Evolutionary conservation across 768 basidiomycete genomes (phyloP), one percentile per base, ranked within the genome.

Genomic region (Lentinula edodes): DNA sequence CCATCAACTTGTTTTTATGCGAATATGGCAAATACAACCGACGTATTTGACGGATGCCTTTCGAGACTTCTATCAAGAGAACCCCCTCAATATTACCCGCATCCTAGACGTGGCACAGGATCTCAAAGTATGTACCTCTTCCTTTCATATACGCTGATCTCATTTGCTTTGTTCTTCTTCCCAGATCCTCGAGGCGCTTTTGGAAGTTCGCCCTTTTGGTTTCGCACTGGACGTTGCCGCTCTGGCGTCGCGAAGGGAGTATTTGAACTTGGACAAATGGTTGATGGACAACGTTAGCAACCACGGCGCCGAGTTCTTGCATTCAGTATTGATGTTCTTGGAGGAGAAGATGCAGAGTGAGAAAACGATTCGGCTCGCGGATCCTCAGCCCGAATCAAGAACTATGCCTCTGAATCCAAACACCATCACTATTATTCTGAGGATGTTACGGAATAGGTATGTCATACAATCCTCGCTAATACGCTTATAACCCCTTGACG

Each of bases 261-360:
- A 95, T 69, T 79, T 98, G 67, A 95, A 99, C 68, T 80, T 99
- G 50, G 95, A 97, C 75, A 95, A 96, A 74, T 99, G 96, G 95
- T 80, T 98, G 15, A 87, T 90, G 13, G 91, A 93, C 71, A 90
- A 94, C 67, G 90, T 95, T 18, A 78, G 85, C 20, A 77, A 81
- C 52, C 91, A 95, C 64, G 93, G 93, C 7, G 82, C 82, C 34
- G 91, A 93, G 64, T 97, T 98, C 70, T 81, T 97, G 38, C 87
- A 89, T 61, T 86, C 92, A 7, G 86, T 95, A 64, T 86, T 98
- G 61, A 83, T 87, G 18, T 98, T 98, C 75, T 76, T 98, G 62
- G 90, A 94, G 66, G 80, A 90, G 76, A 99, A 98, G 75, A 93
- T 96, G 84, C 88, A 91, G 59, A 90, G 86, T 65, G 97, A 97